A percentile compares a stretch with the other conserved stretches of the same genome.
Evolutionary conservation across 2,329 filamentous ascomycete species (phyloP).

Genomic region (Pseudomassariella vexata): DNA sequence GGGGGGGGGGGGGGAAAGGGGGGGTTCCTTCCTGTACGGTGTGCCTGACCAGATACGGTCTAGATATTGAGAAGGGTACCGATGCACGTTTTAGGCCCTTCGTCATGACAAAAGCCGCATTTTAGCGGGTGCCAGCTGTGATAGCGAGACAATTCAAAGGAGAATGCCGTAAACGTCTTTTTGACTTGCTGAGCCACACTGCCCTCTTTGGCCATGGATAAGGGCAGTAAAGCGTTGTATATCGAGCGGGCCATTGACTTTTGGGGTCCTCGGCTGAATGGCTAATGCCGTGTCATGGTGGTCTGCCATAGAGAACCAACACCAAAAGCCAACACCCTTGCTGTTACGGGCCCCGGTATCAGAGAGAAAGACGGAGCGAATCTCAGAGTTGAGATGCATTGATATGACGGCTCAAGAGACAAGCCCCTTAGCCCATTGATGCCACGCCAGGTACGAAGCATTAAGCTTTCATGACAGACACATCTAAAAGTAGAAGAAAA

Average conservation of each 20-base stretch:
- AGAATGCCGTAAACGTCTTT: no score
- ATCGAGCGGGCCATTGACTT: constrained; percentile 31
- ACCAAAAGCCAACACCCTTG: constrained; percentile 30
- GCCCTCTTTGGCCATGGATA: constrained; percentile 22
- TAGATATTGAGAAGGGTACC: constrained; percentile 29
- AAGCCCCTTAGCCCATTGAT: no score
- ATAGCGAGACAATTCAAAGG: constrained; percentile 23
- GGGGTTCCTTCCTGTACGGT: no score
- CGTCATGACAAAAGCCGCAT: constrained; percentile 29
- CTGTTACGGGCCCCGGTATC: constrained; percentile 19
- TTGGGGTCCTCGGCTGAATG: constrained; percentile 47
- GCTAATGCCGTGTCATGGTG: constrained; percentile 38
- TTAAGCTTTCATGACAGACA: no score
- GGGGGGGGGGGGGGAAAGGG: no score
- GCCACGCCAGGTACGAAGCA: no score
- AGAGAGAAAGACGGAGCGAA: no score
- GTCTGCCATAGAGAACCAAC: constrained; percentile 27
- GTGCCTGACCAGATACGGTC: constrained; percentile 35
- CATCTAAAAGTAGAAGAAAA: no score
- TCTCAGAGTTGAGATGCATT: no score
- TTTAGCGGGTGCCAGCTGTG: constrained; percentile 22
- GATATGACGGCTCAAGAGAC: no score
- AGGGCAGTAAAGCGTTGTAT: constrained; percentile 28
- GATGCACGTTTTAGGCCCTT: constrained; percentile 27
- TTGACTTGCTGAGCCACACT: constrained; percentile 37